These are phyloP conservation scores for Coriaria nepalensis DNA, from an alignment of 306 rosid species.

Conservation along the genomic window DNA sequence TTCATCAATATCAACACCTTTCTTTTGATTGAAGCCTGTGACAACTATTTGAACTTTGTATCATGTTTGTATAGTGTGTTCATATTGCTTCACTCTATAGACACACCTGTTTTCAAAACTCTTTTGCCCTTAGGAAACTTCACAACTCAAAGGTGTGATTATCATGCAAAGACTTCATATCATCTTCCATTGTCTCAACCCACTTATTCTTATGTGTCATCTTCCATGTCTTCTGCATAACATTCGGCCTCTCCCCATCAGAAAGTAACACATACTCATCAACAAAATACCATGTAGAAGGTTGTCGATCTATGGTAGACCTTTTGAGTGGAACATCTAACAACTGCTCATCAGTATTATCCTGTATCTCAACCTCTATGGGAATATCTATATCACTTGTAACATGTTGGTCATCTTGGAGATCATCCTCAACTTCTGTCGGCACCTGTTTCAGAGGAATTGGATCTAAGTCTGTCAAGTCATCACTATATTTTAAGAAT, in stretches of 20 bases:
- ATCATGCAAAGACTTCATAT: too few relatives aligned
- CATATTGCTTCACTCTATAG: neutral
- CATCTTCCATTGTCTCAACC: neutral
- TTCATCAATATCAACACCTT: slow-evolving; percentile 7
- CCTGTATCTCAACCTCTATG: neutral
- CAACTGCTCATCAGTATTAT: neutral
- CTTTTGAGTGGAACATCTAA: neutral
- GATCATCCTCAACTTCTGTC: neutral
- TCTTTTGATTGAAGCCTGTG: neutral
- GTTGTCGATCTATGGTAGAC: neutral
- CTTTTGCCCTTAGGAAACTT: neutral
- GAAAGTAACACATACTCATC: neutral
- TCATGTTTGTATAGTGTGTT: neutral
- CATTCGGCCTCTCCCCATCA: neutral
- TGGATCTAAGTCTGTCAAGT: neutral
- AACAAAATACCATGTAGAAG: neutral
- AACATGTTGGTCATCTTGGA: neutral
- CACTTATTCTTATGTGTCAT: too few relatives aligned
- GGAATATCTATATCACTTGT: neutral
- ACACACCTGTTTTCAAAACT: neutral
- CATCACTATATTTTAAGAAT: neutral
- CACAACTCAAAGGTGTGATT: neutral
- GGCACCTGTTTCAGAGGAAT: neutral
- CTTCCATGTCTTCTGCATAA: too few relatives aligned
- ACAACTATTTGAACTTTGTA: too few relatives aligned